Evolutionary conservation across 345 rosid genomes (phyloP), one percentile per base, ranked within the genome.

Genomic region (Dimocarpus longan): DNA sequence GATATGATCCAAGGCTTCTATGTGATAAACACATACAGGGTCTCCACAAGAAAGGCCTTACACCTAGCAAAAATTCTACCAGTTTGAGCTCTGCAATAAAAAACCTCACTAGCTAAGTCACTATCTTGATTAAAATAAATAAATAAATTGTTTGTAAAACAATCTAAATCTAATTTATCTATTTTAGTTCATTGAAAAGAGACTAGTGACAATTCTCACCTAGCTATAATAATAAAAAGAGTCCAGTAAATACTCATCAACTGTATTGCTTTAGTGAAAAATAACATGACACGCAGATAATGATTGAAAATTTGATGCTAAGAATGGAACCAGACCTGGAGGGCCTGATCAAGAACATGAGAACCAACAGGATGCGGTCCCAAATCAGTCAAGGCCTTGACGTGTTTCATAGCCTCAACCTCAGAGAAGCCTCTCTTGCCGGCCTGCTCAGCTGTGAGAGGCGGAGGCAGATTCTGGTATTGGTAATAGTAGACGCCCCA

Each of bases 391-490:
- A 96, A 82, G 39, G 89, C 93, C 80, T 79, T 74, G 16, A 94
- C 95, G 80, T 96, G 99, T 73, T 89, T 84, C 81, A 91, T 81
- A 1, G 98, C 97, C 78, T 89, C 91, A 63, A 87, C 77, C 84
- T 96, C 99, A 54, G 99, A 94, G 78, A 96, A 96, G 10, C 99
- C 97, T 65, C 97, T 87, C 78, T 93, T 94, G 13, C 98, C 99
- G n/a, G 95, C 97, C 82, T 90, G 93, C 70, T 87, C 88, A 1
- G 93, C 84, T 6, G 89, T 88, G 19, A 94, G 91, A 1, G 97
- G 97, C 71, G 13, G 46, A 12, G 98, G 98, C 87, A 96, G 68
- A 76, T 18, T 85, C 82, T 85, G 89, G 76, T 64, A 85, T 87
- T 96, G 99, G 67, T 89, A 87, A 15, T 68, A 59, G 72, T 92